Evolutionary conservation across 306 rosid genomes (phyloP), one percentile per base, ranked within the genome.

Genomic region (Trifolium repens): DNA sequence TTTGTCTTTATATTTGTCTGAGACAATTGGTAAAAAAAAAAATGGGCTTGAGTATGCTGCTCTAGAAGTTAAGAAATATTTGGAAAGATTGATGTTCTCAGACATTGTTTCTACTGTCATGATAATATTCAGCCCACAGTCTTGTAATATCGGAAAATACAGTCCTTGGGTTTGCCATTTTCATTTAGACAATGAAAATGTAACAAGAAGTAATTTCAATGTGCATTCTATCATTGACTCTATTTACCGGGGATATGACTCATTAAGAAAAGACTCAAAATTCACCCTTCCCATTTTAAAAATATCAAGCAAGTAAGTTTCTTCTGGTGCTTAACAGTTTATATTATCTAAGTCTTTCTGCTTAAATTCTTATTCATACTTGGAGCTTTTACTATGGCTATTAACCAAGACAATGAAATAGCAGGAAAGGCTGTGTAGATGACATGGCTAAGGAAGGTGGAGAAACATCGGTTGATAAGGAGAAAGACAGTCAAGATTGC

Each of bases 111-210:
- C 96, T 52, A 81, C 83, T 44, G 89, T 85, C 79, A 85, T 89
- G 98, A 89, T 92, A 80, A 81, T 84, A 73, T 92, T 73, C 85
- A 81, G 91, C 66, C 86, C 90, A 15, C 85, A 79, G 79, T 80
- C 79, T 37, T 44, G 82, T 47, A 70, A 66, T 79, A 79, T 73
- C 39, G 84, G 22, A 49, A 77, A 78, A 72, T 69, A 77, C 77
- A 86, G 96, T 78, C 97, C 98, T 67, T 96, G 99, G 97, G 89
- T 90, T 74, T 88, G 92, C 82, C 98, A 96, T 82, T 96, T 96
- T 84, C 93, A 90, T 78, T 46, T 96, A 50, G 72, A 72, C 89
- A 83, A 83, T 91, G 97, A 89, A 80, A 76, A 61, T 81, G 40
- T 85, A 44, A 46, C 16, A 42, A 87, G 86, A 79, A 88, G 93